Base-by-base conservation (phyloP, 352 stramenopile species). In the Pythium brassicae region DNA sequence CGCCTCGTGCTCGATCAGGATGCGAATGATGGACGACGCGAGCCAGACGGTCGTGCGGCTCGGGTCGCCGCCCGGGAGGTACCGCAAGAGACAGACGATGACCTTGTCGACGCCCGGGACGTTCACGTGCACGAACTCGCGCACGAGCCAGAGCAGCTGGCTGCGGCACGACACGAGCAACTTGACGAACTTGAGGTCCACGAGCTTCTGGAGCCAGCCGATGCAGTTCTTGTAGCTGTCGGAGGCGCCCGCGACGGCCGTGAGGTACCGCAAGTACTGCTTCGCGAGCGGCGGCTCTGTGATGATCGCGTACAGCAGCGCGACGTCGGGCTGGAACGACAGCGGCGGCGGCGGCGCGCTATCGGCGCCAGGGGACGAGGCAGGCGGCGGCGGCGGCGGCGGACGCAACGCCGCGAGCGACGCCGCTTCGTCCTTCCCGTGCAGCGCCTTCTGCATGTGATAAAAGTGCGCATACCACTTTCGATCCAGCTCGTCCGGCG, bases 381-480 rank as follows among this genome's bases (percentile, higher is more conserved):
- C 10, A 4, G 15, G 15, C 25, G 25, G 25, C 61, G 39, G 29
- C n/a, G n/a, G 76, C 60, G 15, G 62, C 62, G 14, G 61, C n/a
- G 10, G 76, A 63, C 53, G 76, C 61, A 93, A 61, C 4, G 89
- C 68, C 19, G 65, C 68, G 15, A 93, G 63, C 22, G 65, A 61
- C 1, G 68, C 58, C 3, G 65, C 49, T 27, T 91, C 78, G 64
- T 92, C 80, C 48, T 90, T 90, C 53, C 72, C 71, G 26, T 86
- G 76, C 32, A 94, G 80, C 26, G 77, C 66, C 60, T 92, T 94
- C 48, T 92, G 84, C 74, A 92, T 86, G 61, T 90, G 78, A 52
- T 91, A 89, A 49, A 87, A 92, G 47, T 94, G 84, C 42, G 80
- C 81, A 43, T 87, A 91, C 84, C 84, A 94, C 53, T 94, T 94